Evolutionary conservation across 441 rosid species (phyloP), one percentile per base, ranked within the genome.

Genomic region (Bruguiera hainesii): DNA sequence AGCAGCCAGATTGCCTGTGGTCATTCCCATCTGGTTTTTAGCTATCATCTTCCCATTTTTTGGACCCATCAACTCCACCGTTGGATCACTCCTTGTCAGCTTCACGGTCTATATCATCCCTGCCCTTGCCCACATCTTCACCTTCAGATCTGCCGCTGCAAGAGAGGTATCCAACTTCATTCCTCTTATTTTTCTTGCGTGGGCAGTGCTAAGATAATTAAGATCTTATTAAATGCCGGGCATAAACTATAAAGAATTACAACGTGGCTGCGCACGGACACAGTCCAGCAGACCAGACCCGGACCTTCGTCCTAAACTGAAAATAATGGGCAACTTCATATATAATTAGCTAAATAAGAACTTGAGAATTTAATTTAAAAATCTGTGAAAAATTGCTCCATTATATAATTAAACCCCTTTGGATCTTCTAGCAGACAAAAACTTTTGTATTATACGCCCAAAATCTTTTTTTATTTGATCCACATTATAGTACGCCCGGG

Each of bases 81-180:
- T 94, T 63, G 98, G 98, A 25, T 92, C 98, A 7, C 97, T 94
- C 52, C 80, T 94, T 13, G 98, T 94, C 60, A 91, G 93, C 88
- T 94, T 94, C 87, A 91, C 98, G 10, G 98, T 94, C 77, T 94
- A 94, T 78, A 85, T 94, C 84, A 89, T 94, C 73, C 98, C 98
- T 1, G 71, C 97, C 7, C 61, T 94, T 1, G 98, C 98, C 26
- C 92, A 94, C 78, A 89, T 91, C 81, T 94, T 94, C 76, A 94
- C 98, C 62, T 94, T 80, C 84, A 84, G 84, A 67, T 85, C 89
- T 28, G 86, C 98, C 69, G 78, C 97, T 3, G 91, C 98, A 55
- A 79, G 99, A 58, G 90, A 89, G 96, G 98, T 90, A 18, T 7
- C 16, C 7, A 6, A 53, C 31, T 59, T 31, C 56, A 64, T 50